Evolutionary conservation across 768 basidiomycete genomes (phyloP).

Genomic region (Leccinellum albellum): DNA sequence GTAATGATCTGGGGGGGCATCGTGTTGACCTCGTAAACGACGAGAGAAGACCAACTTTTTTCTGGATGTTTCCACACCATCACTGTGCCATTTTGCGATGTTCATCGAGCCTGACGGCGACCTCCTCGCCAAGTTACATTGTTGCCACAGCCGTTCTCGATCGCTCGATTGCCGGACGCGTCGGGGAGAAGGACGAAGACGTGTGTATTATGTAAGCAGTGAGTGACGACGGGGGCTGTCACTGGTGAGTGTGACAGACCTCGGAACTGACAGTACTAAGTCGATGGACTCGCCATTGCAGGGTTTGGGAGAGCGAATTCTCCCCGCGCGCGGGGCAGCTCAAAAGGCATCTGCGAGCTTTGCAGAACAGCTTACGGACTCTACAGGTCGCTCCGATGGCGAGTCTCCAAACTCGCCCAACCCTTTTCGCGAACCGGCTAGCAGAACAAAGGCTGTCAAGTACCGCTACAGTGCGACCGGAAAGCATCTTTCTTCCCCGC

Average conservation of each 20-base stretch:
- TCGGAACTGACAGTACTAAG: constrained; percentile 9
- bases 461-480: constrained; percentile 32
- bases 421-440: constrained; percentile 25
- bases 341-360: constrained; percentile 31
- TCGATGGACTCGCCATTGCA: constrained; percentile 1
- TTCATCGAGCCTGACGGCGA: neutral
- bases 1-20: constrained; percentile 15
- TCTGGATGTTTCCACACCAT: neutral
- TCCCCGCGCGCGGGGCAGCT: constrained; percentile 34
- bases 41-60: neutral
- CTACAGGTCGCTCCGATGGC: constrained; percentile 22
- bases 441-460: constrained; percentile 26
- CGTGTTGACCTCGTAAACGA: constrained; percentile 3
- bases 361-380: constrained; percentile 31
- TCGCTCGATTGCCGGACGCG: neutral
- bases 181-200: neutral
- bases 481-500: constrained; percentile 32
- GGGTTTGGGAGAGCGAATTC: constrained; percentile 9
- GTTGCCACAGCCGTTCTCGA: constrained; percentile 3
- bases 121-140: constrained; percentile 1
- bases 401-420: constrained; percentile 16
- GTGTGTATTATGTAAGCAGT: constrained; percentile 13
- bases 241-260: neutral
- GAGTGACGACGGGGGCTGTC: constrained; percentile 6
- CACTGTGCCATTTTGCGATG: neutral